These are phyloP conservation scores for Paxillus involutus DNA, from an alignment of 768 basidiomycete genomes.

Conservation along the genomic window DNA sequence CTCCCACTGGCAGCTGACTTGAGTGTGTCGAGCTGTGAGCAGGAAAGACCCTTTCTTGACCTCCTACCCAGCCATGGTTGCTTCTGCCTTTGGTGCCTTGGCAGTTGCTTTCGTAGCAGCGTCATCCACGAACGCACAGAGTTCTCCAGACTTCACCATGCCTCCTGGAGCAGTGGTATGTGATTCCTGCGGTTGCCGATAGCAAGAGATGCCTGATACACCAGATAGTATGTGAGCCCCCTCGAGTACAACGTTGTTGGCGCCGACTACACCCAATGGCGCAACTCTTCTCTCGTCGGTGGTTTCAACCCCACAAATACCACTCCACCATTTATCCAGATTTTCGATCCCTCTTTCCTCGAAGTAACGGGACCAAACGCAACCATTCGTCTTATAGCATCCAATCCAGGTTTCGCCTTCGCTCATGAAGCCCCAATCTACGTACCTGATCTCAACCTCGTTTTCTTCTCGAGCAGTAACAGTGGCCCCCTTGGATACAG, in stretches of 20 bases:
- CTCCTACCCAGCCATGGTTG: conserved; percentile 1
- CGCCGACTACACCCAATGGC: conserved; percentile 37
- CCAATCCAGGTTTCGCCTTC: conserved; percentile 62
- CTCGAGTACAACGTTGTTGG: conserved; percentile 52
- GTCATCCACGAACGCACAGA: neutral
- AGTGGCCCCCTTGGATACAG: conserved; percentile 66
- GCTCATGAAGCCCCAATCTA: conserved; percentile 82
- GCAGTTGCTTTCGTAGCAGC: neutral
- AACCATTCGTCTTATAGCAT: conserved; percentile 57
- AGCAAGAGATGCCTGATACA: neutral
- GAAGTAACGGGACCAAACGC: conserved; percentile 56
- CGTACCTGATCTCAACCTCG: conserved; percentile 61
- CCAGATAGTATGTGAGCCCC: conserved; percentile 48
- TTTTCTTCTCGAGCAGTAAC: conserved; percentile 72
- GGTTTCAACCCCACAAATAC: conserved; percentile 64
- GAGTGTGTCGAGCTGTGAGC: no score
- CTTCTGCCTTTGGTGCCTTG: neutral
- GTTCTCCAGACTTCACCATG: conserved; percentile 1
- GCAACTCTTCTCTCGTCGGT: conserved; percentile 33
- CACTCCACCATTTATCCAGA: conserved; percentile 59
- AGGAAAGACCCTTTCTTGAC: neutral
- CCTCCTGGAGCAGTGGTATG: conserved; percentile 22
- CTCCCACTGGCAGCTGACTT: no score
- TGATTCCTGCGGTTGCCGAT: neutral
- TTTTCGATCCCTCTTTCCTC: conserved; percentile 56